Percentiles rank a stretch among this genome's conserved stretches.
phyloP scores from a whole-genome alignment of 768 basidiomycete species.

The Rhodotorula taiwanensis region DNA sequence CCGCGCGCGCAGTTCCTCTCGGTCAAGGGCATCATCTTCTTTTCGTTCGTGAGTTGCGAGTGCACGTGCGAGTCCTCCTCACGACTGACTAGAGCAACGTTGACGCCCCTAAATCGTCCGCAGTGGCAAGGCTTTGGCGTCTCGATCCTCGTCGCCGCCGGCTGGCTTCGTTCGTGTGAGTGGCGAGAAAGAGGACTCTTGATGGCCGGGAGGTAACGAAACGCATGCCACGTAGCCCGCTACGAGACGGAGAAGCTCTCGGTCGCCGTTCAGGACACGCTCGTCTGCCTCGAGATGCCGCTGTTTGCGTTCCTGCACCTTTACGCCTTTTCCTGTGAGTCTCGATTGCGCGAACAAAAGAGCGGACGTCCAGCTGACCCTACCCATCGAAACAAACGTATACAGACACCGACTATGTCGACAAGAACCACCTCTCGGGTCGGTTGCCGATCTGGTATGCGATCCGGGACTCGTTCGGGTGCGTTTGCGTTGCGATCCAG shows the following conservation, averaged over 20 bases:
- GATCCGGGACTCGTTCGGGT: constrained; percentile 76
- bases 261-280: constrained; percentile 64
- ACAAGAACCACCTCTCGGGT: constrained; percentile 62
- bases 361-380: too few species aligned
- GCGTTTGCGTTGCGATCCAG: too few species aligned
- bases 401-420: constrained; percentile 70
- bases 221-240: constrained; percentile 4
- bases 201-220: background rate
- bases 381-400: too few species aligned
- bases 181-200: too few species aligned
- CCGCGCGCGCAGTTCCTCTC: constrained; percentile 66
- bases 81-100: background rate
- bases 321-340: constrained; percentile 69
- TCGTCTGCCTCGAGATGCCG: constrained; percentile 97
- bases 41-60: constrained; percentile 67
- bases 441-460: constrained; percentile 86
- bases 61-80: too few species aligned
- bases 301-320: constrained; percentile 90
- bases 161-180: constrained; percentile 58
- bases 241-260: constrained; percentile 59
- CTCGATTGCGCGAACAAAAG: background rate
- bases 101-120: background rate
- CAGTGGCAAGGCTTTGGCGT: constrained; percentile 80
- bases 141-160: constrained; percentile 77
- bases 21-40: constrained; percentile 96